phyloP scores from a whole-genome alignment of 257 asterid species.

The Coffea eugenioides region DNA sequence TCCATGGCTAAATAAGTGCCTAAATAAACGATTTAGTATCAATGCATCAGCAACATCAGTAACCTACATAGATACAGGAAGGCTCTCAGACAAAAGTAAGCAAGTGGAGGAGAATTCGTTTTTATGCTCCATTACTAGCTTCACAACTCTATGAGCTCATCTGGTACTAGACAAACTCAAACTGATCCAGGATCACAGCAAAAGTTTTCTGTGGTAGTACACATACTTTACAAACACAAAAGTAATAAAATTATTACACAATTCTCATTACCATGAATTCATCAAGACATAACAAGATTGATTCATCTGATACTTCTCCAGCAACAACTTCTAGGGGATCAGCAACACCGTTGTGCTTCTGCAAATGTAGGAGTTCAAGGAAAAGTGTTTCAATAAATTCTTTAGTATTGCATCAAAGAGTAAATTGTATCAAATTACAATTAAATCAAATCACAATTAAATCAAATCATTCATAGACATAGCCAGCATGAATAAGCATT shows the following conservation, averaged over 20 bases:
- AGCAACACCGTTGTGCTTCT: slow-evolving; percentile 86
- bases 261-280: slow-evolving; percentile 73
- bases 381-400: too few species aligned
- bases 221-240: neutral
- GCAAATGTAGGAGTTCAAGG: slow-evolving; percentile 22
- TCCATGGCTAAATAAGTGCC: too few species aligned
- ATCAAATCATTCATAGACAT: neutral
- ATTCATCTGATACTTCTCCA: slow-evolving; percentile 67
- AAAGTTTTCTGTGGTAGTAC: neutral
- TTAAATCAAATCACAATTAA: neutral
- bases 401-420: too few species aligned
- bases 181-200: neutral
- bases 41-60: too few species aligned
- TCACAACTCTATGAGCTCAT: too few species aligned
- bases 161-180: too few species aligned
- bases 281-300: slow-evolving; percentile 84
- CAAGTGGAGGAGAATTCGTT: too few species aligned
- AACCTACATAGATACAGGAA: too few species aligned
- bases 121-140: too few species aligned
- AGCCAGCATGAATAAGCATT: neutral
- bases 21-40: too few species aligned
- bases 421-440: too few species aligned
- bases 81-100: too few species aligned
- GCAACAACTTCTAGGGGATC: slow-evolving; percentile 51
- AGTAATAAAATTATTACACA: neutral